Conservation (phyloP, 768 basidiomycete genomes). For the Amanita rubescens region DNA sequence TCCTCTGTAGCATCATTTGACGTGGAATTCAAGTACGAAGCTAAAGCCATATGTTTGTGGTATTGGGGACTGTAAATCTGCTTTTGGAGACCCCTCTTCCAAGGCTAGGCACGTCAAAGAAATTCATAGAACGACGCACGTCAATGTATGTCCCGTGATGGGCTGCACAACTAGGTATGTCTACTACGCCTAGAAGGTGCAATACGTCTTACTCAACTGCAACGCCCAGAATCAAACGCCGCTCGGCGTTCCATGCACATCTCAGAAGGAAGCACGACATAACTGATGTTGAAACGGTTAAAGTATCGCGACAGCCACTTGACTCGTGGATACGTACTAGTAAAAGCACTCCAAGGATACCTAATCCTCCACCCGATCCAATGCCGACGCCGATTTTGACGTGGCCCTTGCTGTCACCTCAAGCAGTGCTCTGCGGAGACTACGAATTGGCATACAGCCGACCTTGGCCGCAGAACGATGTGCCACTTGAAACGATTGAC, state of each 20-base stretch:
- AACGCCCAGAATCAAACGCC: slow-evolving; percentile 53
- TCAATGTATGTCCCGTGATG: slow-evolving; percentile 36
- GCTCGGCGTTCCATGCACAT: slow-evolving; percentile 49
- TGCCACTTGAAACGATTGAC: background rate
- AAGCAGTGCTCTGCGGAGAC: background rate
- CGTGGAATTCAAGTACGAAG: slow-evolving; percentile 31
- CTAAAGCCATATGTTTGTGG: slow-evolving; percentile 47
- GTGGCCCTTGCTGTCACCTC: background rate
- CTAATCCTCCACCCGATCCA: background rate
- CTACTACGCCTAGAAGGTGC: background rate
- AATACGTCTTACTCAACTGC: slow-evolving; percentile 1
- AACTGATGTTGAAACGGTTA: slow-evolving; percentile 17
- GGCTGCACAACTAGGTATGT: slow-evolving; percentile 44
- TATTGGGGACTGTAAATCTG: slow-evolving; percentile 34
- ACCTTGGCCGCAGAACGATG: background rate
- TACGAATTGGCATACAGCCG: background rate
- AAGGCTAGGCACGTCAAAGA: slow-evolving; percentile 58
- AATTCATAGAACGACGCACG: slow-evolving; percentile 36
- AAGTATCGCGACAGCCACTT: background rate
- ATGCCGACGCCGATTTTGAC: background rate
- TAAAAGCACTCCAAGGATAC: too few relatives aligned
- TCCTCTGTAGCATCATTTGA: background rate
- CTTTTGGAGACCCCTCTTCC: slow-evolving; percentile 68
- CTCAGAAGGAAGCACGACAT: slow-evolving; percentile 42
- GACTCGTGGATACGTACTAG: background rate